A percentile compares a stretch with the other conserved stretches of the same genome.
Evolutionary conservation across 345 rosid species (phyloP).

Genomic region (Geranium rotundifolium): DNA sequence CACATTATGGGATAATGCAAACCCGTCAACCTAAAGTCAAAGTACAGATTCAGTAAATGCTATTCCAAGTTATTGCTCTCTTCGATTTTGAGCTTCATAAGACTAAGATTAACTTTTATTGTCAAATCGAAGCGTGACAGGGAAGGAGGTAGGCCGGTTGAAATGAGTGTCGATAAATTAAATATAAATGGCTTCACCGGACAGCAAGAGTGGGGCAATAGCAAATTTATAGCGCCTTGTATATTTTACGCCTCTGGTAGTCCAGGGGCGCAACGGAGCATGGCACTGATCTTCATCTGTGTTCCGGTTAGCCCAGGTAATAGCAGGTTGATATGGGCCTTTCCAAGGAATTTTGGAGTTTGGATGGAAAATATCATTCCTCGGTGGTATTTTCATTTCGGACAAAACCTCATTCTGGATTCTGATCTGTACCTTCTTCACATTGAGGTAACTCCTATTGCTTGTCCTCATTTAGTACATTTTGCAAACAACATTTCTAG

Average conservation of each 20-base stretch:
- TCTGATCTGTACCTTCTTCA: constrained; percentile 84
- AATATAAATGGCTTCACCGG: constrained; percentile 44
- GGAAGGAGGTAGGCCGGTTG: constrained; percentile 83
- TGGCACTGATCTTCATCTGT: constrained; percentile 64
- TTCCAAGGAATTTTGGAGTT: constrained; percentile 60
- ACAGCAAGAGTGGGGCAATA: constrained; percentile 47
- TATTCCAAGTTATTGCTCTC: no score
- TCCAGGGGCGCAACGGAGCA: constrained; percentile 18
- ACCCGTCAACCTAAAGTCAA: constrained; percentile 29
- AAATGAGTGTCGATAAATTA: constrained; percentile 35
- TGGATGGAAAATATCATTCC: constrained; percentile 68
- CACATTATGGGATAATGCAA: constrained; percentile 69
- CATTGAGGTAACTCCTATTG: constrained; percentile 37
- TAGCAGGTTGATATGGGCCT: constrained; percentile 78
- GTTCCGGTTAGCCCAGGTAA: constrained; percentile 82
- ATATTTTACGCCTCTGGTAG: constrained; percentile 44
- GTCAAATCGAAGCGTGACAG: constrained; percentile 38
- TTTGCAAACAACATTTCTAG: no score
- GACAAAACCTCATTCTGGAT: constrained; percentile 73
- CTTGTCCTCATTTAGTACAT: no score
- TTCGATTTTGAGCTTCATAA: no score
- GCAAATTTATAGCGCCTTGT: constrained; percentile 62
- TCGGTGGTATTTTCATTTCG: constrained; percentile 75
- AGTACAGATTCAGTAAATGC: neutral
- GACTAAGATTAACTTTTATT: neutral